Base-by-base conservation (phyloP, 2,329 filamentous ascomycete genomes). In the Myrmaecium sp. region DNA sequence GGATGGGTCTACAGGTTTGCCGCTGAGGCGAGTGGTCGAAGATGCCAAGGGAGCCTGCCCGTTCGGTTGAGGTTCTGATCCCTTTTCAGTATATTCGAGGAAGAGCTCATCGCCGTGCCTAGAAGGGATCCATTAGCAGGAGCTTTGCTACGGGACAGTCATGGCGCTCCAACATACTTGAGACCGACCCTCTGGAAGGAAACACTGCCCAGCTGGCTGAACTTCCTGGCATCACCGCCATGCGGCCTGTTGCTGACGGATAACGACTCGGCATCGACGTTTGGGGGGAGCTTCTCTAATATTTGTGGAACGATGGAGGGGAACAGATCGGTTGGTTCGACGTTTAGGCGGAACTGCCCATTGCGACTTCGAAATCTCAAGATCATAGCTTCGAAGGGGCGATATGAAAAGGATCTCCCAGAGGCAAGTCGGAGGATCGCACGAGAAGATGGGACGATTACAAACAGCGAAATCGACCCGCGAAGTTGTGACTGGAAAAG, bases 41-140 rank as follows among this genome's bases (percentile, higher is more conserved):
- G 41, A 20, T 2, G 47, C 33, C 26, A 47, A 42, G 31, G 42
- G 29, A 21, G 44, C 33, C 35, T 59, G 46, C 25, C 64, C 66
- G 36, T 72, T 71, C 21, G 26, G 16, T 31, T 31, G 9, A n/a
- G 62, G 51, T 21, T 52, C 37, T 12, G 54, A 35, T 15, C 58
- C 50, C 28, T 65, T 58, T 41, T 78, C 67, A 39, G 74, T 58
- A 55, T 91, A 98, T 37, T 69, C 73, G 37, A 95, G 60, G 53
- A 83, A 98, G 36, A 98, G 70, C 45, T 93, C 71, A 46, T 93
- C 83, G 35, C 89, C 89, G 48, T 98, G 82, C 35, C 79, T 89
- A 32, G 20, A 18, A n/a, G 14, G 3, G 14, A 12, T 14, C 6
- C 4, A 4, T 30, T 34, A 30, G 43, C 32, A 47, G 40, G 32